Conservation (phyloP, 2,329 filamentous ascomycete species). For the Colletotrichum camelliae region DNA sequence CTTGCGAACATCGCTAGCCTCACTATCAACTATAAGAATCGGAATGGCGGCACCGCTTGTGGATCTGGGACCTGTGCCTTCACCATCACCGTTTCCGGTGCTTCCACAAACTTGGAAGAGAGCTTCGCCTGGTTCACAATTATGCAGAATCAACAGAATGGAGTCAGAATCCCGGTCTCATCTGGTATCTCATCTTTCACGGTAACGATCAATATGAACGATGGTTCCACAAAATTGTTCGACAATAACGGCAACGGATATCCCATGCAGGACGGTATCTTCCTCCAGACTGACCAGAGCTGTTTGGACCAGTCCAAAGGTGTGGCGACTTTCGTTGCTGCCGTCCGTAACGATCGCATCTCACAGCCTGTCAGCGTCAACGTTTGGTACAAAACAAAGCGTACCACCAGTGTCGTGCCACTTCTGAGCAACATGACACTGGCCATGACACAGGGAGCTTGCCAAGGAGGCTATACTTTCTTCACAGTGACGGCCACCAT, state of each 20-base stretch:
- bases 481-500: conserved; percentile 49
- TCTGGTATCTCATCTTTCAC: conserved; percentile 68
- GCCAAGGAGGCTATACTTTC: conserved; percentile 54
- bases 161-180: conserved; percentile 52
- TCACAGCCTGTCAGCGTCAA: conserved; percentile 44
- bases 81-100: conserved; percentile 49
- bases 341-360: conserved; percentile 54
- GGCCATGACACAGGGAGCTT: conserved; percentile 46
- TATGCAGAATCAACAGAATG: conserved; percentile 31
- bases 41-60: conserved; percentile 53
- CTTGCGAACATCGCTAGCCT: conserved; percentile 49
- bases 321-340: conserved; percentile 48
- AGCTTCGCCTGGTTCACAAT: conserved; percentile 62
- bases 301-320: conserved; percentile 53
- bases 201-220: conserved; percentile 52
- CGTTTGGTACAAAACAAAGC: conserved; percentile 49
- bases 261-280: conserved; percentile 57
- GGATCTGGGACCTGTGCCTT: conserved; percentile 48
- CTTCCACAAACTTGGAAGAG: conserved; percentile 63
- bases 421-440: conserved; percentile 41
- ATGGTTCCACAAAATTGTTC: conserved; percentile 49
- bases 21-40: conserved; percentile 60
- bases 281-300: conserved; percentile 63
- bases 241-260: conserved; percentile 65
- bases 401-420: conserved; percentile 46